A percentile compares a stretch with the other conserved stretches of the same genome.
Conservation (phyloP, 805 yeast genomes). For the Torulaspora maleeae region DNA sequence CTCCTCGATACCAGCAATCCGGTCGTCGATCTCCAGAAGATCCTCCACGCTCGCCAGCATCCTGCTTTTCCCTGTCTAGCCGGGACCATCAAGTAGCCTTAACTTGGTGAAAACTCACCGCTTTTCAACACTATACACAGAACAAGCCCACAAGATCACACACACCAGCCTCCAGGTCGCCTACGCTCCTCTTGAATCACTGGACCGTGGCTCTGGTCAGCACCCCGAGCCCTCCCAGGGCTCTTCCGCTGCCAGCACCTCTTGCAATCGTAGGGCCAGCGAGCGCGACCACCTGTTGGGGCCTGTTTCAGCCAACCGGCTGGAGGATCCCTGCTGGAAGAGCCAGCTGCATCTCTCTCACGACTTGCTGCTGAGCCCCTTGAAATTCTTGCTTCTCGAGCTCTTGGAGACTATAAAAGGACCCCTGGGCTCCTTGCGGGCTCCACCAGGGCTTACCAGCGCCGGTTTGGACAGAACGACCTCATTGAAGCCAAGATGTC, state of each 20-base stretch:
- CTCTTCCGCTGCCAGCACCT: no score
- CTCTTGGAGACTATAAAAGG: not conserved
- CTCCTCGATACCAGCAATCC: conserved; percentile 25
- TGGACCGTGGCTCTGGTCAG: no score
- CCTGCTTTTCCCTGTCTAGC: not conserved
- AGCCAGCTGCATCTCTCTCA: not conserved
- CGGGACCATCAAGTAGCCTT: no score
- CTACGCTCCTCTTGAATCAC: no score
- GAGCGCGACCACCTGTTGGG: not conserved
- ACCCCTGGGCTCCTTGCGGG: conserved; percentile 4
- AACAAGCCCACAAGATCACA: no score
- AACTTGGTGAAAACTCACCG: no score
- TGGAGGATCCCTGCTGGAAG: not conserved
- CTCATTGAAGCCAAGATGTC: conserved; percentile 20
- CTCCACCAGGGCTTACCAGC: not conserved
- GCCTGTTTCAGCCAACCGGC: not conserved
- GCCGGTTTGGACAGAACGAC: not conserved
- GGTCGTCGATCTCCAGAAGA: conserved; percentile 24
- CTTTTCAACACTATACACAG: no score
- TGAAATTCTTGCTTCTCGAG: conserved; percentile 1
- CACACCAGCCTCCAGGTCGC: no score
- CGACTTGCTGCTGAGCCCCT: not conserved
- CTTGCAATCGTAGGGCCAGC: not conserved
- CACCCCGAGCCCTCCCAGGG: not conserved
- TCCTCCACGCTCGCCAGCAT: conserved; percentile 19